phyloP scores from a whole-genome alignment of 139 green algal genomes.

The Haematococcus lacustris region DNA sequence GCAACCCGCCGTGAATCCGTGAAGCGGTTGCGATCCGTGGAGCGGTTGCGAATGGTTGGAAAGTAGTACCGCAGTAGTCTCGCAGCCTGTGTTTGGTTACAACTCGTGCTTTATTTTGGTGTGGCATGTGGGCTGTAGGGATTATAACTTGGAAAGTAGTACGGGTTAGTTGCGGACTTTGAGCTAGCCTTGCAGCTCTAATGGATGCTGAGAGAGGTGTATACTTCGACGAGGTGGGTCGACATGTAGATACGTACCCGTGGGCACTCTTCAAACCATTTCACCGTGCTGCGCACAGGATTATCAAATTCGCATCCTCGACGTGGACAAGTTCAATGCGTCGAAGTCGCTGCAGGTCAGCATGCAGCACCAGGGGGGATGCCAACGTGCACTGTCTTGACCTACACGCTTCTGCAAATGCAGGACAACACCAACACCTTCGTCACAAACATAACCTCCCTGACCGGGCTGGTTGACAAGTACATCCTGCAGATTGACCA shows the following conservation, averaged over 20 bases:
- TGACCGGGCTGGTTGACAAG: slow-evolving; percentile 41
- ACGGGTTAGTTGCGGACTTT: too few relatives aligned
- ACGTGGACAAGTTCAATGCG: slow-evolving; percentile 44
- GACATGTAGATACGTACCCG: not conserved
- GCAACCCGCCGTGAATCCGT: too few relatives aligned
- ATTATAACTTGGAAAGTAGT: too few relatives aligned
- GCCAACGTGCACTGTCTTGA: not conserved
- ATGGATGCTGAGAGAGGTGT: slow-evolving; percentile 26
- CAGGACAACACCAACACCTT: slow-evolving; percentile 53
- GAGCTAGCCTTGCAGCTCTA: not conserved
- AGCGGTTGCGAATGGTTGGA: too few relatives aligned
- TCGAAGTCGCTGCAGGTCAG: slow-evolving; percentile 40
- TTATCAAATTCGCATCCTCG: slow-evolving; percentile 40
- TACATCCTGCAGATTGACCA: slow-evolving; percentile 43
- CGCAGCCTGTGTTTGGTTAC: too few relatives aligned
- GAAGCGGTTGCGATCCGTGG: too few relatives aligned
- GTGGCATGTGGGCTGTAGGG: too few relatives aligned
- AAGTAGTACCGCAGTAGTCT: too few relatives aligned
- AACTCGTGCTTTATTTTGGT: too few relatives aligned
- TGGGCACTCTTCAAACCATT: too few relatives aligned
- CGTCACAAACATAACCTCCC: slow-evolving; percentile 40
- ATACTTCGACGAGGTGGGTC: slow-evolving; percentile 46
- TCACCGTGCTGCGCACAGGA: slow-evolving; percentile 25
- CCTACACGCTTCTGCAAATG: not conserved
- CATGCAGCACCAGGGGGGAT: not conserved